Evolutionary conservation across 2,329 filamentous ascomycete genomes (phyloP).

Genomic region (Penicillium griseofulvum): DNA sequence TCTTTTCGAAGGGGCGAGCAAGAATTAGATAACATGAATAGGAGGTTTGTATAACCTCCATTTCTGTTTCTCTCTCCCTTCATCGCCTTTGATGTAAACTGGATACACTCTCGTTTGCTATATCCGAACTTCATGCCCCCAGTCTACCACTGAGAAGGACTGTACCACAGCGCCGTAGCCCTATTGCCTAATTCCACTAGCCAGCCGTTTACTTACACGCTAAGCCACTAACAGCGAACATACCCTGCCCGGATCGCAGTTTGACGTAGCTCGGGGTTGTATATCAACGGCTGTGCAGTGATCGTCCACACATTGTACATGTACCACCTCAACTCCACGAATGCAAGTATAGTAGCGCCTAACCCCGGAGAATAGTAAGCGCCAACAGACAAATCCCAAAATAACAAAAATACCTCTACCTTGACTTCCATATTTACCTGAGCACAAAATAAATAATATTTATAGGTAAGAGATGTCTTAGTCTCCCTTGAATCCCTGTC

Average conservation of each 20-base stretch:
- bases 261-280: constrained; percentile 17
- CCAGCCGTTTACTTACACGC: not conserved
- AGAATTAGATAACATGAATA: not conserved
- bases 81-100: not conserved
- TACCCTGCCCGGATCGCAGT: not conserved
- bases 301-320: constrained; percentile 15
- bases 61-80: not conserved
- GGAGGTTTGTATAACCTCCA: not conserved
- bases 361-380: not conserved
- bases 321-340: constrained; percentile 5
- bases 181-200: not conserved
- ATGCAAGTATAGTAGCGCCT: constrained; percentile 7
- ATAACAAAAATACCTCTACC: not conserved
- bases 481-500: constrained; percentile 1
- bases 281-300: constrained; percentile 15
- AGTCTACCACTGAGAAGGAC: not conserved
- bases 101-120: constrained; percentile 4
- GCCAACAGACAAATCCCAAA: not conserved
- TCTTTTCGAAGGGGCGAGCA: not conserved
- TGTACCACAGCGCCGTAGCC: not conserved
- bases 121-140: not conserved
- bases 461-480: not conserved
- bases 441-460: not conserved
- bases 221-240: not conserved
- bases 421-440: not conserved